Evolutionary conservation across 345 rosid species (phyloP).

Genomic region (Sonneratia alba): DNA sequence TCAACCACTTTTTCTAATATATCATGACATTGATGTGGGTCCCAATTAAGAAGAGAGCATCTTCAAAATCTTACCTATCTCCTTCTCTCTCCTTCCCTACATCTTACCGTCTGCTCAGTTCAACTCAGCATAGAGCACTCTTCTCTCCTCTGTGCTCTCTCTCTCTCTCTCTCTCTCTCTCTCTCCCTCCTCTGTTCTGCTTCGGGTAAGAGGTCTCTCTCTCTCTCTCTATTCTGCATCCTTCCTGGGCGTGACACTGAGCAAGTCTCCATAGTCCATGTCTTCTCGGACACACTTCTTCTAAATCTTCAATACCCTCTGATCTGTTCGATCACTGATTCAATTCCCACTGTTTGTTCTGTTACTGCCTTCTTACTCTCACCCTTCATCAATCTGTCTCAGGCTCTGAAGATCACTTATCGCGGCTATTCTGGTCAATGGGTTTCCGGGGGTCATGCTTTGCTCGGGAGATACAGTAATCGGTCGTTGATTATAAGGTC

Average conservation of each 20-base stretch:
- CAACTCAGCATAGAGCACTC: neutral
- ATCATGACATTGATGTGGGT: neutral
- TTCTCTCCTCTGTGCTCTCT: neutral
- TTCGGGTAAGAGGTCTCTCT: neutral
- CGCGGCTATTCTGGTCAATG: constrained; percentile 11
- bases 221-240: neutral
- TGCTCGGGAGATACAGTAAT: constrained; percentile 14
- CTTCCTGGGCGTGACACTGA: neutral
- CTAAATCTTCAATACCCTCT: neutral
- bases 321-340: constrained; percentile 3
- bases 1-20: too few species aligned
- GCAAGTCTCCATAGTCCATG: neutral
- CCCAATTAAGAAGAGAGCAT: neutral
- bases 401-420: constrained; percentile 1
- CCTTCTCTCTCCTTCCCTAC: neutral
- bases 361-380: neutral
- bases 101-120: neutral
- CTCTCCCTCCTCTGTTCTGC: neutral
- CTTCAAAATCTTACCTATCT: neutral
- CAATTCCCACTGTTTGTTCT: neutral
- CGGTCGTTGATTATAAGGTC: constrained; percentile 19
- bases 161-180: neutral
- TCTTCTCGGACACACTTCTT: neutral
- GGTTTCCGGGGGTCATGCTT: constrained; percentile 14
- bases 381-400: neutral